A percentile compares a stretch with the other conserved stretches of the same genome.
Conservation (phyloP, 1,139 yeast species). For the Pichia sp. region DNA sequence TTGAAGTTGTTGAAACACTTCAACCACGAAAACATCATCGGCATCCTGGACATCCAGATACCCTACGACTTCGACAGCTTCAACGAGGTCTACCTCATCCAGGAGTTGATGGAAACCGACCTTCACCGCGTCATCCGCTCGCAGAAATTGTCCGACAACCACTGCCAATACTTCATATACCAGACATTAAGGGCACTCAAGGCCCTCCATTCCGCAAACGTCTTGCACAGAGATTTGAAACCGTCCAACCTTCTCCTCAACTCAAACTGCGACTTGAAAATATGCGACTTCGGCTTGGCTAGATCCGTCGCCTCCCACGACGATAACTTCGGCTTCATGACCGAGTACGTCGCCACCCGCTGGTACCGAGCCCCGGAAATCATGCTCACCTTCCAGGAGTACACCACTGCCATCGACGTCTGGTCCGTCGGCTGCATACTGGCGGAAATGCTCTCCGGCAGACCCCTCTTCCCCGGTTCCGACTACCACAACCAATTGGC, state of each 20-base stretch:
- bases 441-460: constrained; percentile 59
- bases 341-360: constrained; percentile 75
- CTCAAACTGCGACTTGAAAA: constrained; percentile 87
- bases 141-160: constrained; percentile 55
- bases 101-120: constrained; percentile 71
- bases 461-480: constrained; percentile 75
- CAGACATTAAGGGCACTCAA: constrained; percentile 62
- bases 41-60: constrained; percentile 84
- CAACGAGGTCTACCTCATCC: constrained; percentile 64
- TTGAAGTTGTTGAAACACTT: constrained; percentile 83
- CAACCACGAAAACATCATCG: constrained; percentile 85
- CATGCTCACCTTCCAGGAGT: constrained; percentile 64
- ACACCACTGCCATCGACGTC: constrained; percentile 67
- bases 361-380: constrained; percentile 82
- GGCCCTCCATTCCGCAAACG: constrained; percentile 59
- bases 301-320: constrained; percentile 36
- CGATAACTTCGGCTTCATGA: constrained; percentile 46
- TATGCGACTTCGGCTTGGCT: constrained; percentile 56
- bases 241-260: constrained; percentile 84
- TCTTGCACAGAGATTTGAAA: constrained; percentile 87
- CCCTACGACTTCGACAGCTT: constrained; percentile 71
- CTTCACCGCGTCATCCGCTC: constrained; percentile 53
- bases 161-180: constrained; percentile 62
- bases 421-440: constrained; percentile 81
- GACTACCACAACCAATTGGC: constrained; percentile 66